Evolutionary conservation across 352 stramenopile genomes (phyloP), one percentile per base, ranked within the genome.

Genomic region (Phytophthora ohioensis): DNA sequence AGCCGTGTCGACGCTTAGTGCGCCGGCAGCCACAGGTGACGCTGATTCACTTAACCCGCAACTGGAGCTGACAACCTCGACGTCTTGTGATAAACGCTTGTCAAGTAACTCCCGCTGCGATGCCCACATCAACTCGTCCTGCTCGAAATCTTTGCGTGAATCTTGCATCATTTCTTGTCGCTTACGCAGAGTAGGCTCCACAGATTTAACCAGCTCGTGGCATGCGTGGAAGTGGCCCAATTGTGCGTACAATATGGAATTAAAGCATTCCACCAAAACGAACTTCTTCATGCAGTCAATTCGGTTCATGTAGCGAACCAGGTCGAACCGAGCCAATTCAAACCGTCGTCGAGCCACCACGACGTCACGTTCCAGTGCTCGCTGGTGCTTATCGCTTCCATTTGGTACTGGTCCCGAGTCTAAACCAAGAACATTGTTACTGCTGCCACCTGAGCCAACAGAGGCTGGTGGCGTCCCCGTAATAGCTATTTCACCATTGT

Each of bases 271-370:
- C 35, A 94, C 79, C 8, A 96, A 73, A 21, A 94, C 70, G 34
- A 94, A 86, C 52, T 95, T 96, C 73, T 96, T 96, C 64, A 91
- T 87, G 45, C 80, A 90, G 53, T 96, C 88, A 15, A 96, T 67
- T 0, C 82, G 80, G 57, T 96, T 96, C 45, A 96, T 75, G 53
- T 91, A 92, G 7, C 90, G 86, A 54, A 96, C 90, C 10, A 93
- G 70, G 51, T 96, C 90, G 49, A 95, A 96, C 3, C 90, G 88
- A 30, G 90, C 88, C 15, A 95, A 68, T 63, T 96, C 90, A 64
- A 95, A 96, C 3, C 84, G 80, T 48, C 81, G 78, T 13, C 87
- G 80, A 10, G 81, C 78, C 35, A 82, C 61, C 38, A 89, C 78
- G 27, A 92, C 84, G 5, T 95, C 85, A 46, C 87, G 75, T 51